Evolutionary conservation across 305 asterid genomes (phyloP).

Genomic region (Petunia hybrid): DNA sequence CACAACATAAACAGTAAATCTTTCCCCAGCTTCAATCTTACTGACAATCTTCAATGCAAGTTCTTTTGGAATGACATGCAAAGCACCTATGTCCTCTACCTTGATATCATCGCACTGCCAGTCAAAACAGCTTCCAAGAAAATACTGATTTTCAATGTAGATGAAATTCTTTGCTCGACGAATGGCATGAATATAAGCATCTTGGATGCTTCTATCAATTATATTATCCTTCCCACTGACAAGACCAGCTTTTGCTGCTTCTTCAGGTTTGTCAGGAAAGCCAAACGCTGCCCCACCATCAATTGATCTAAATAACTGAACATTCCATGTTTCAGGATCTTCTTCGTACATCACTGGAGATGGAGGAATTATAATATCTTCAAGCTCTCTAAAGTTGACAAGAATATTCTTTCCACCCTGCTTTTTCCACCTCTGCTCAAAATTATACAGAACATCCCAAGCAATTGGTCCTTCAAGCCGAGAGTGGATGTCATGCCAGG

Average conservation of each 20-base stretch:
- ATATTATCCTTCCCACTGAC: conserved; percentile 88
- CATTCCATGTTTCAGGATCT: conserved; percentile 80
- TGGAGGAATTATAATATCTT: conserved; percentile 66
- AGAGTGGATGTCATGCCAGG: conserved; percentile 91
- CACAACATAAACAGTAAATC: conserved; percentile 72
- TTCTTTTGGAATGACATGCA: conserved; percentile 87
- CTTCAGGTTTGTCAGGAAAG: conserved; percentile 82
- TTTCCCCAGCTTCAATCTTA: conserved; percentile 85
- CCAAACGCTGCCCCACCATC: conserved; percentile 95
- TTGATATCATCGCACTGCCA: conserved; percentile 68
- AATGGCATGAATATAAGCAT: conserved; percentile 84
- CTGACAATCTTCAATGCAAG: conserved; percentile 78
- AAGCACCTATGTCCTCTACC: conserved; percentile 73
- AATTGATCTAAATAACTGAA: conserved; percentile 78
- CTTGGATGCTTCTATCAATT: conserved; percentile 86
- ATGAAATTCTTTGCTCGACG: conserved; percentile 82
- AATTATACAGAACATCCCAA: conserved; percentile 85
- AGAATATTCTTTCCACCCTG: conserved; percentile 70
- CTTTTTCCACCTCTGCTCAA: conserved; percentile 87
- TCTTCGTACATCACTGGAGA: conserved; percentile 71
- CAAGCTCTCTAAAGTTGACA: conserved; percentile 59
- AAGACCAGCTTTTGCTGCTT: conserved; percentile 82
- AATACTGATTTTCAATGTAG: conserved; percentile 86
- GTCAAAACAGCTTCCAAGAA: conserved; percentile 73
- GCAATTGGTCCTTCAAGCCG: conserved; percentile 79